Evolutionary conservation across 495 filamentous ascomycete species (phyloP), one percentile per base, ranked within the genome.

Genomic region (Hyphodiscus hymeniophilus): DNA sequence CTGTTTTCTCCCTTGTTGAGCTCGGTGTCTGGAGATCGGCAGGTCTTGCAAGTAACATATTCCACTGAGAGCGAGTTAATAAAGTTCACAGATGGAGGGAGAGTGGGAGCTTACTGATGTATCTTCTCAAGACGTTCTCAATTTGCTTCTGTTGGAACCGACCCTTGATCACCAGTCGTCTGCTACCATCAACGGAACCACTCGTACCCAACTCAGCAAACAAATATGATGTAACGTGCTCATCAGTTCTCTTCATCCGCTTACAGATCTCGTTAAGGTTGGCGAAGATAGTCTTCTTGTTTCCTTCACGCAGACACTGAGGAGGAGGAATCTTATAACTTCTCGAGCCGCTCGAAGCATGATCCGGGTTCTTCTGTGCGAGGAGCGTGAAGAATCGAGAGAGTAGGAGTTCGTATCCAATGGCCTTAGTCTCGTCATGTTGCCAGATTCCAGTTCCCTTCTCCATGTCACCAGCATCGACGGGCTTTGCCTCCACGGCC

Each of bases 231-330:
- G 87, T 97, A 57, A 97, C 87, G 70, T 97, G 91, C 64, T 98
- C 92, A 61, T 95, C 91, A 55, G 82, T 85, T 62, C 92, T 77
- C 81, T 98, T 98, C 90, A 98, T 92, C 49, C 87, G 76, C 66
- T 70, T 74, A 64, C 66, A 72, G 55, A 94, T 94, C 63, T 94
- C 88, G 48, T 84, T 75, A 58, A 98, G 89, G 72, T 98, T 98
- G 68, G 92, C 92, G 63, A 96, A 98, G 59, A 97, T 94, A 43
- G 92, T 97, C 84, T 95, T 95, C 79, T 95, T 95, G 79, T 97
- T 97, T 64, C 92, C 92, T 87, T 98, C 94, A 70, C 94, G 89
- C 38, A 97, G 75, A 69, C 91, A 95, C 72, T 98, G 94, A n/a
- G 92, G 92, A 11, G 92, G 92, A 15, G 92, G 94, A 58, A 98